Base-by-base conservation (phyloP, 1,284 basidiomycete species). In the Grifola frondosa region DNA sequence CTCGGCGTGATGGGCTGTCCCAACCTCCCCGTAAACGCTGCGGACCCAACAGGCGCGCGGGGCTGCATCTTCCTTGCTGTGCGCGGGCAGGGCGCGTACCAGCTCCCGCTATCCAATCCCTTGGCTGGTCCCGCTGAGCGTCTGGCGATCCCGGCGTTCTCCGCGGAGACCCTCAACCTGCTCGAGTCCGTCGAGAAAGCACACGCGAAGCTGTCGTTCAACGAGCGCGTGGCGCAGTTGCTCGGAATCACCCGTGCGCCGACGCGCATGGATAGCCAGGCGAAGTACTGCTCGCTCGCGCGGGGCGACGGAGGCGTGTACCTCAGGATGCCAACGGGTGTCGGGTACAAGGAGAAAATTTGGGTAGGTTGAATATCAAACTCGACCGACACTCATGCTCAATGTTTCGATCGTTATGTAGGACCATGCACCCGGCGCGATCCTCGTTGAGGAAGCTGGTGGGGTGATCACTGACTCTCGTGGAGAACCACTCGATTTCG, bases 251-350 rank as follows among this genome's bases (percentile, higher is more conserved):
- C 80, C 9, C 70, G 76, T 23, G 61, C 75, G 15, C 78, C 90
- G 30, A 74, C 87, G n/a, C 77, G 92, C 21, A 97, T 99, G 93
- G 97, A 99, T 65, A 93, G 89, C 63, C 96, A 98, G 67, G 94
- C 94, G 7, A 99, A 99, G 69, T 99, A 99, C 59, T 85, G 88
- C 23, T 86, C 85, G 57, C 80, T 98, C 13, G 83, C 87, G 2
- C 74, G 95, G 30, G 93, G 94, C 0, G 91, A 97, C 49, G 93
- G 93, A 1, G 85, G 86, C 11, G 82, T 86, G 26, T 99, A 99
- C 67, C 72, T 99, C 40, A 78, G 96, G 20, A 88, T 97, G 71
- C 97, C 97, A 0, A 88, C 87, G 6, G 83, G 87, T 12, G 30
- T 44, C 0, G 57, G 61, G 6, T 64, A 64, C 51, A 48, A 32